Base-by-base conservation (phyloP, 768 basidiomycete genomes). In the Fibroporia radiculosa region DNA sequence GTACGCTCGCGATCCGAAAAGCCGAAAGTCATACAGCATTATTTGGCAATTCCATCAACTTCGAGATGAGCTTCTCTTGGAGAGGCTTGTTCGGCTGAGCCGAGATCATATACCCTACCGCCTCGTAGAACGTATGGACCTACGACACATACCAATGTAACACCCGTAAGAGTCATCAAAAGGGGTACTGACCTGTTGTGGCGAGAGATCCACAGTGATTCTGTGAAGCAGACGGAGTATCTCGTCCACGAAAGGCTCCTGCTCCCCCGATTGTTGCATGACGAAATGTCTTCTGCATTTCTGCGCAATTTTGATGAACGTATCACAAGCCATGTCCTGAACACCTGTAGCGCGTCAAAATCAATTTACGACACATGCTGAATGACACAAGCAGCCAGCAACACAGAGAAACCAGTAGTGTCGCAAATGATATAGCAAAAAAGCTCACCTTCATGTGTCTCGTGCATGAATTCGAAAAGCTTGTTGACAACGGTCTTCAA, bases 321-420 rank as follows among this genome's bases (percentile, higher is more conserved):
- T 99, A 63, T 99, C 96, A 67, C 96, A 99, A 36, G 96, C 96
- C 96, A 99, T 99, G 68, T 99, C 96, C 64, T 99, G 96, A 10
- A 99, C 96, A 70, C 93, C 91, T 89, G 54, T 39, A 49, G 41
- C 25, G 6, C 34, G 16, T 12, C 29, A 31, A 31, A 31, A 31
- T 31, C 29, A 31, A n/a, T 31, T n/a, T n/a, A 31, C 8, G 10
- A 31, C 29, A 8, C 29, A 40, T 12, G 27, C 32, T 29, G 26
- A 23, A 47, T 38, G 44, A 43, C 44, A 49, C 48, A 37, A 23
- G 33, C 19, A 45, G 34, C 39, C 14, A 46, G 29, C 29, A 41
- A 44, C 38, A 28, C 14, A 36, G 36, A 24, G 29, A 23, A 45
- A 34, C 37, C 11, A 47, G 34, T 23, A 23, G n/a, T 22, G 32